Percentiles rank a stretch among this genome's conserved stretches.
phyloP scores from a whole-genome alignment of 1,284 basidiomycete genomes.

The Bjerkandera adusta region DNA sequence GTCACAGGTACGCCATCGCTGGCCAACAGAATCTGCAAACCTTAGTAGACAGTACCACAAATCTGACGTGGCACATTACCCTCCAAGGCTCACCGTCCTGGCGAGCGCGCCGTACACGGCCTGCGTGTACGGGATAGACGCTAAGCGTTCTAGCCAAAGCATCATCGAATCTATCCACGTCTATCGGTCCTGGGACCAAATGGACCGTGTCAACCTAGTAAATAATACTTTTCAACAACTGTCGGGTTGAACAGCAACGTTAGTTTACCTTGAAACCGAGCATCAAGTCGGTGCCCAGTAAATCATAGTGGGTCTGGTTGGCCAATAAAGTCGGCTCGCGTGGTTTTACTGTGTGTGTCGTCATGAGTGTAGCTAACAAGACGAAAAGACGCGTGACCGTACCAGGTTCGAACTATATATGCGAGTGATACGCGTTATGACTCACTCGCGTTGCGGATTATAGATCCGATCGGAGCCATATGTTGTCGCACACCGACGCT shows the following conservation, averaged over 20 bases:
- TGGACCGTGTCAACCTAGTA: slow-evolving; percentile 21
- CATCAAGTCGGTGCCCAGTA: slow-evolving; percentile 2
- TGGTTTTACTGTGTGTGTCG: slow-evolving; percentile 4
- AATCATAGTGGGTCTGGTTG: slow-evolving; percentile 3
- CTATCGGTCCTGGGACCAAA: slow-evolving; percentile 16
- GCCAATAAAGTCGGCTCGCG: slow-evolving; percentile 11
- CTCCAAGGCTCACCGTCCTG: slow-evolving; percentile 10
- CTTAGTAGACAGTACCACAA: background rate
- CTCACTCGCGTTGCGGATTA: too few relatives aligned
- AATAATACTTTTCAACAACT: background rate
- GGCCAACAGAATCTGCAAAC: slow-evolving; percentile 14
- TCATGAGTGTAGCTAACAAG: too few relatives aligned
- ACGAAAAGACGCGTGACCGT: too few relatives aligned
- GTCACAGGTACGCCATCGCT: slow-evolving; percentile 15
- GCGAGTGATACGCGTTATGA: too few relatives aligned
- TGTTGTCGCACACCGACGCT: too few relatives aligned
- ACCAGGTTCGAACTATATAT: too few relatives aligned
- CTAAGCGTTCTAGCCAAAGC: slow-evolving; percentile 16
- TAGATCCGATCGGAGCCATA: too few relatives aligned
- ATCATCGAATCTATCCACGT: slow-evolving; percentile 14
- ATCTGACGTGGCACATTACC: slow-evolving; percentile 2
- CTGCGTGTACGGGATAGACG: slow-evolving; percentile 15
- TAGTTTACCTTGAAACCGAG: slow-evolving; percentile 8
- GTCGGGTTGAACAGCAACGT: background rate
- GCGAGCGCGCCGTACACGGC: slow-evolving; percentile 10